Conservation (phyloP, 1,284 basidiomycete species). For the Ganoderma lucidum region DNA sequence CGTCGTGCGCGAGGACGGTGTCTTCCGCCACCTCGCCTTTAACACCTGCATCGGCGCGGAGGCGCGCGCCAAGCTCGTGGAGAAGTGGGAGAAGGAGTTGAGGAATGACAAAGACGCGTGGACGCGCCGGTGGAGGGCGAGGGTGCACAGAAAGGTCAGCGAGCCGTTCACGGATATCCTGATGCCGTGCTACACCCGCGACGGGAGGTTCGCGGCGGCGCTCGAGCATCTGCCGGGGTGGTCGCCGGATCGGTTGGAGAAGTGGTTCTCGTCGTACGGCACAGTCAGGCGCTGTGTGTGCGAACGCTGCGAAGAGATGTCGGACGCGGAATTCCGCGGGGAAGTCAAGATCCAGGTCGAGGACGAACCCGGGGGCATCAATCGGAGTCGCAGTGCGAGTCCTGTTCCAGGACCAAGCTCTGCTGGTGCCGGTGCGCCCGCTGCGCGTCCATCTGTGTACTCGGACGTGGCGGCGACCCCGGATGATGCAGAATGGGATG, state of each 20-base stretch:
- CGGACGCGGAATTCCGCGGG: not conserved
- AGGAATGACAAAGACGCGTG: not conserved
- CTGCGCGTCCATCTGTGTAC: not conserved
- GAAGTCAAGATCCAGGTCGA: not conserved
- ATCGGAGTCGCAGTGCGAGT: not conserved
- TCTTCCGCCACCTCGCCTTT: not conserved
- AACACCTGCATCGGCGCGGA: not conserved
- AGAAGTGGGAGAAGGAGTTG: not conserved
- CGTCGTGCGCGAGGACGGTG: conserved; percentile 5
- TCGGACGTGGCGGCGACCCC: not conserved
- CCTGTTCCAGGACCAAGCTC: not conserved
- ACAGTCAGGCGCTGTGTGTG: conserved; percentile 6
- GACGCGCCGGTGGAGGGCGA: not conserved
- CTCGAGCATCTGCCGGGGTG: not conserved
- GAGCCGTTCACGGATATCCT: not conserved
- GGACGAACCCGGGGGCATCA: not conserved
- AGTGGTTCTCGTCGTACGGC: not conserved
- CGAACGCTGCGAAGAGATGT: not conserved
- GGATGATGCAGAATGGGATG: not conserved
- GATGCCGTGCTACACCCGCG: conserved; percentile 18
- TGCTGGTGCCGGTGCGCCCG: not conserved
- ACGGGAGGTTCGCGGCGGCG: not conserved
- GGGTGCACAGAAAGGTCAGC: not conserved
- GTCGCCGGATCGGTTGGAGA: conserved; percentile 4
- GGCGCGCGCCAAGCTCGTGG: not conserved